These are phyloP conservation scores for Kodamaea sagamina DNA, from an alignment of 805 yeast species.

Conservation along the genomic window DNA sequence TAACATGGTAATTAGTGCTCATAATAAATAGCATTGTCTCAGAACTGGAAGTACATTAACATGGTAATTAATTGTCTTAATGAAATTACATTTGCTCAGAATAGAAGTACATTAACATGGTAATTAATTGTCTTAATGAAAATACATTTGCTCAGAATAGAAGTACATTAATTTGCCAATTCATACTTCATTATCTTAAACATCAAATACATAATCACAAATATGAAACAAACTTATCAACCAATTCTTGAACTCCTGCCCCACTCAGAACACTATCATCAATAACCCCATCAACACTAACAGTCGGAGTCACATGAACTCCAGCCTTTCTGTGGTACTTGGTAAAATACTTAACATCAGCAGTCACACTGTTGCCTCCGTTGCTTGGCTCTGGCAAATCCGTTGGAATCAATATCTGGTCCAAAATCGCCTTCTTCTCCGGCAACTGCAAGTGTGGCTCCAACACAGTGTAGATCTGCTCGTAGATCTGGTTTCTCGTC, in stretches of 20 bases:
- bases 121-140: no score
- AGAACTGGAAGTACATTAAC: no score
- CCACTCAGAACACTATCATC: constrained; percentile 63
- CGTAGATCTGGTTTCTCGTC: constrained; percentile 57
- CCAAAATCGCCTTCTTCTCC: constrained; percentile 31
- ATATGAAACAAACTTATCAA: constrained; percentile 36
- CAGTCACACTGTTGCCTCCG: constrained; percentile 57
- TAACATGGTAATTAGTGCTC: no score
- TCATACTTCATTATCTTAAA: no score
- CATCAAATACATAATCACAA: constrained; percentile 15
- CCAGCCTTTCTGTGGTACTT: constrained; percentile 74
- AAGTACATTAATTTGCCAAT: no score
- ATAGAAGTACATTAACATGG: no score
- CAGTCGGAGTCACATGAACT: constrained; percentile 84
- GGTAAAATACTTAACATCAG: constrained; percentile 73
- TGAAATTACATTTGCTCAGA: no score
- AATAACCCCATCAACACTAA: constrained; percentile 66
- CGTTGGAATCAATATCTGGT: constrained; percentile 38
- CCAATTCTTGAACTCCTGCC: constrained; percentile 49
- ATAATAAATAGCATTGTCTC: no score
- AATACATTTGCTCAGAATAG: no score
- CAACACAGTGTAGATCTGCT: constrained; percentile 38
- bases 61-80: no score
- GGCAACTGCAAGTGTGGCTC: constrained; percentile 41
- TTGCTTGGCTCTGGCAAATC: constrained; percentile 36